phyloP scores from a whole-genome alignment of 1,139 yeast genomes.

The Nakaseomyces bracarensis region DNA sequence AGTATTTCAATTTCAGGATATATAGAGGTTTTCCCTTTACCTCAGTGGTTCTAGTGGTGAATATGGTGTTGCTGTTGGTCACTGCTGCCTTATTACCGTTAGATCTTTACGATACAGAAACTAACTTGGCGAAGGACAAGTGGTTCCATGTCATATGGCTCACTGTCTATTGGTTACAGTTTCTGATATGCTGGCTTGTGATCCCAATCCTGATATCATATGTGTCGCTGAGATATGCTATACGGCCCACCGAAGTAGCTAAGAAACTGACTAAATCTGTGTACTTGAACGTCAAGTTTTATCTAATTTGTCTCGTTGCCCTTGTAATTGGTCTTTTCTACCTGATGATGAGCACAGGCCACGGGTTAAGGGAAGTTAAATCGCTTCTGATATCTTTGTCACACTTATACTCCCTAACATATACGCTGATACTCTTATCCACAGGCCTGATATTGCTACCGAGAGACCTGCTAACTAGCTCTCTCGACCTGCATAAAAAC shows the following conservation, averaged over 20 bases:
- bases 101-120: constrained; percentile 15
- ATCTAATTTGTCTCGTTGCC: constrained; percentile 21
- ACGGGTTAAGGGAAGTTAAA: constrained; percentile 23
- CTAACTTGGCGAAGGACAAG: background rate
- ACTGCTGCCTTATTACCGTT: constrained; percentile 27
- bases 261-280: constrained; percentile 21
- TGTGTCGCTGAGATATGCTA: constrained; percentile 23
- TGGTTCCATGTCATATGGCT: constrained; percentile 21
- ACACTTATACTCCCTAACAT: constrained; percentile 29
- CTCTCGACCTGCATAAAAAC: constrained; percentile 12
- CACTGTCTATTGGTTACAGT: constrained; percentile 27
- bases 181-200: constrained; percentile 28
- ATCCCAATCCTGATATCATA: constrained; percentile 31
- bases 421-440: constrained; percentile 25
- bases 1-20: constrained; percentile 26
- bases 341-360: constrained; percentile 23
- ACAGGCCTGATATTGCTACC: constrained; percentile 28
- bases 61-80: constrained; percentile 24
- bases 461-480: constrained; percentile 17
- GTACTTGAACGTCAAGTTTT: constrained; percentile 26
- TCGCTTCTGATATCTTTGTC: constrained; percentile 29
- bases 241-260: constrained; percentile 10
- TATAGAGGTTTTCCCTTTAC: constrained; percentile 24
- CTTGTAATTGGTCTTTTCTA: constrained; percentile 22
- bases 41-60: constrained; percentile 17